Evolutionary conservation across 2,329 filamentous ascomycete species (phyloP), one percentile per base, ranked within the genome.

Genomic region (Didymella arachidicola): DNA sequence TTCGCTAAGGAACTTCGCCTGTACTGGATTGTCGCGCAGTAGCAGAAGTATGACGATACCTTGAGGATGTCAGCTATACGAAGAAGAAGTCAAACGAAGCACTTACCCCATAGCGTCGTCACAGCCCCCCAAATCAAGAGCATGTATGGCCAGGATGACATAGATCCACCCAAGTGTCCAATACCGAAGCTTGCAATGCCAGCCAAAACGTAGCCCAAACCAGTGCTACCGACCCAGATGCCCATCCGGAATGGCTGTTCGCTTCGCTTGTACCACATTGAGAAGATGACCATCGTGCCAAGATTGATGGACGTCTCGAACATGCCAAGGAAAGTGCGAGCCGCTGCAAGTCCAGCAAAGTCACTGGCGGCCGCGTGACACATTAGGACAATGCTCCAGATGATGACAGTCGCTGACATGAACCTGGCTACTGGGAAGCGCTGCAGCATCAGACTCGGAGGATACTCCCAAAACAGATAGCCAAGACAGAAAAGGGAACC

Each of bases 131-230:
- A 41, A 2, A 49, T 18, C 25, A 49, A 32, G 2, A 49, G 41
- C 34, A 29, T 41, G n/a, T 39, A 49, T 19, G 16, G 46, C 46
- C 34, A 49, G 26, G 46, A 41, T 5, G 46, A 39, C 16, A 49
- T 25, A 7, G 46, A 49, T n/a, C 34, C 46, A 30, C 34, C 34
- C 19, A 49, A 12, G 19, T 49, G 34, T 41, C 34, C 46, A 8
- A 29, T 49, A 19, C 34, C 46, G 14, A 48, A 48, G 32, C 45
- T 48, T 48, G 45, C 46, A 14, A 49, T 49, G 25, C 46, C 34
- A 12, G 34, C 46, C 10, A 49, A 19, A 7, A 49, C 34, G 22
- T 49, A 49, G 1, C 34, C 46, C 5, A 39, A 7, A 4, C 29
- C 45, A 46, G 44, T 29, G 12, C 44, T 45, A 8, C 42, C 42